Evolutionary conservation across 768 basidiomycete genomes (phyloP), one percentile per base, ranked within the genome.

Genomic region (Lentinula edodes): DNA sequence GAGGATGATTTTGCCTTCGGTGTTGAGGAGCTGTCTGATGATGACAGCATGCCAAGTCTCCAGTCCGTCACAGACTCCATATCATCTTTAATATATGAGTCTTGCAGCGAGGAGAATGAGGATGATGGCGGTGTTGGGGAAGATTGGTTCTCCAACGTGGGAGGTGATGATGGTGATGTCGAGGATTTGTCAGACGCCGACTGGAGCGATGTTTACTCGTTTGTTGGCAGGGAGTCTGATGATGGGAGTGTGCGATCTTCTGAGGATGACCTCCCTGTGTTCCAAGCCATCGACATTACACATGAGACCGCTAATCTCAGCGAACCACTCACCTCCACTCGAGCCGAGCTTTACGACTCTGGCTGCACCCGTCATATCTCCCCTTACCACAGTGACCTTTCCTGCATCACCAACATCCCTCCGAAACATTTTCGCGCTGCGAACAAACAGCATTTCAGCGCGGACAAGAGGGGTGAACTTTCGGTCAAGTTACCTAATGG

Each of bases 311-410:
- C n/a, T n/a, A n/a, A n/a, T 6, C 38, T 23, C 23, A 38, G 38
- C 20, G 0, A 20, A 48, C 23, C 1, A 18, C 46, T 0, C 28
- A 28, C 50, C 23, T 38, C 52, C 18, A 16, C 53, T 36, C 38
- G 43, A 0, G 34, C 61, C 36, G 61, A 61, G 41, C 39, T 61
- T 10, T 61, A 61, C 23, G 52, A 61, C 53, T 56, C 61, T 0
- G 61, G 61, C n/a, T n/a, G n/a, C n/a, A n/a, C n/a, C n/a, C n/a
- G n/a, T n/a, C n/a, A n/a, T n/a, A n/a, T n/a, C n/a, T n/a, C n/a
- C n/a, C n/a, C n/a, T n/a, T n/a, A n/a, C n/a, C n/a, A n/a, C n/a
- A n/a, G n/a, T n/a, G n/a, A n/a, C n/a, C n/a, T n/a, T n/a, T n/a
- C n/a, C n/a, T n/a, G n/a, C n/a, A n/a, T n/a, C n/a, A n/a, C n/a